A percentile compares a stretch with the other conserved stretches of the same genome.
phyloP scores from a whole-genome alignment of 139 green algal species.

The Coelastrella sp. region DNA sequence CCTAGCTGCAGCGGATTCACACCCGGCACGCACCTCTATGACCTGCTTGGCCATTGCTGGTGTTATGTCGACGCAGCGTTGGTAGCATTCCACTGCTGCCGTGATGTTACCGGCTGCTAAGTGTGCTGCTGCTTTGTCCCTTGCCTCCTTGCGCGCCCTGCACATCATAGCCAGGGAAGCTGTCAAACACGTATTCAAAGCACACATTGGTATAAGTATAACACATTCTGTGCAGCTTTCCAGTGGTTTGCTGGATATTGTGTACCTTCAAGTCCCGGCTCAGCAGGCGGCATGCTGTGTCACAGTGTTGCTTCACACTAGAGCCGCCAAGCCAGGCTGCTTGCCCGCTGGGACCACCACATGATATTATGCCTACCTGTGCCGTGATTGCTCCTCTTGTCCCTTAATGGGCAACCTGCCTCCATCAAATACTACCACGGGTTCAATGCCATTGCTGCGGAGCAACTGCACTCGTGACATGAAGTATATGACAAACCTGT shows the following conservation, averaged over 20 bases:
- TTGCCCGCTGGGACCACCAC: background rate
- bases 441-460: conserved; percentile 74
- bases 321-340: background rate
- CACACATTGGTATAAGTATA: background rate
- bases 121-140: conserved; percentile 66
- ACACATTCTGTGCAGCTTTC: no score
- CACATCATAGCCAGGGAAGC: background rate
- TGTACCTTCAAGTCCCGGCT: no score
- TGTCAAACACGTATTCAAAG: background rate
- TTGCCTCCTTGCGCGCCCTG: conserved; percentile 69
- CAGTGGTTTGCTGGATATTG: no score
- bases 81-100: conserved; percentile 90
- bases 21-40: conserved; percentile 67
- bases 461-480: conserved; percentile 88
- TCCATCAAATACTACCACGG: conserved; percentile 96
- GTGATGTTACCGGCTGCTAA: conserved; percentile 76
- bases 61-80: conserved; percentile 88
- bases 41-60: conserved; percentile 84
- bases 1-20: background rate
- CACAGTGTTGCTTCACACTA: background rate
- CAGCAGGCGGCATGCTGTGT: background rate
- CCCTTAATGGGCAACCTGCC: conserved; percentile 91
- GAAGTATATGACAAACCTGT: conserved; percentile 91
- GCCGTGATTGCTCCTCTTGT: conserved; percentile 82
- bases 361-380: conserved; percentile 55